A percentile compares a stretch with the other conserved stretches of the same genome.
Evolutionary conservation across 192 early-diverging fungal genomes (phyloP).

Genomic region (Mortierella claussenii): DNA sequence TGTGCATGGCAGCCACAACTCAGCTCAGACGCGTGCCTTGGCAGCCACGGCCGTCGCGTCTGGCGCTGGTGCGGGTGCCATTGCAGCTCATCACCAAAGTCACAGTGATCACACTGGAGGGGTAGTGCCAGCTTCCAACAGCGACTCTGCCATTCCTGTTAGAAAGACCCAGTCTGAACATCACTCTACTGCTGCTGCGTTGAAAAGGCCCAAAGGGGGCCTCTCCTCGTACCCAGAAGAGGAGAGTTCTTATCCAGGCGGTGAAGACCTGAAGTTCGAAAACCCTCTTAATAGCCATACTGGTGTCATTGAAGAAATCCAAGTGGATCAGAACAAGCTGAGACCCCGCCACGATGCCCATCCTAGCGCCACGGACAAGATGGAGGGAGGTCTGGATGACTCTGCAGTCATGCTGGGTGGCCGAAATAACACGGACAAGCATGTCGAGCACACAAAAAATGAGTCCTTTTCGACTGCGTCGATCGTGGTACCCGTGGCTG

Average conservation of each 20-base stretch:
- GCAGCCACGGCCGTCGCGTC: neutral
- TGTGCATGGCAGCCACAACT: neutral
- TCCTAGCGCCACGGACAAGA: neutral
- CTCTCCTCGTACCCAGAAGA: conserved; percentile 11
- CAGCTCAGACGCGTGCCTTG: neutral
- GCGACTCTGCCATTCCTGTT: no score
- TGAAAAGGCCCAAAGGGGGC: conserved; percentile 1
- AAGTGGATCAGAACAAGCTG: neutral
- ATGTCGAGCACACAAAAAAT: no score
- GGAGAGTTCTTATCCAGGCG: conserved; percentile 5
- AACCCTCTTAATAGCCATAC: neutral
- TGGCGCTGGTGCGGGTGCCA: no score
- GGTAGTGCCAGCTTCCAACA: no score
- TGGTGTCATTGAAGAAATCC: neutral
- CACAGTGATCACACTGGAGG: no score
- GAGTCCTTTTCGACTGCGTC: no score
- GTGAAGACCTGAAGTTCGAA: neutral
- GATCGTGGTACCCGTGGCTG: no score
- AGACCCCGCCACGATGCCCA: conserved; percentile 8
- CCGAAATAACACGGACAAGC: no score
- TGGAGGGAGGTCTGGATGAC: conserved; percentile 5
- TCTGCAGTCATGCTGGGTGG: no score
- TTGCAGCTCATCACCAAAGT: no score
- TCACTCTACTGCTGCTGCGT: neutral
- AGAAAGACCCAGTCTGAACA: no score